A percentile compares a stretch with the other conserved stretches of the same genome.
Evolutionary conservation across 805 yeast genomes (phyloP).

Genomic region (Citeromyces nyonsensis): DNA sequence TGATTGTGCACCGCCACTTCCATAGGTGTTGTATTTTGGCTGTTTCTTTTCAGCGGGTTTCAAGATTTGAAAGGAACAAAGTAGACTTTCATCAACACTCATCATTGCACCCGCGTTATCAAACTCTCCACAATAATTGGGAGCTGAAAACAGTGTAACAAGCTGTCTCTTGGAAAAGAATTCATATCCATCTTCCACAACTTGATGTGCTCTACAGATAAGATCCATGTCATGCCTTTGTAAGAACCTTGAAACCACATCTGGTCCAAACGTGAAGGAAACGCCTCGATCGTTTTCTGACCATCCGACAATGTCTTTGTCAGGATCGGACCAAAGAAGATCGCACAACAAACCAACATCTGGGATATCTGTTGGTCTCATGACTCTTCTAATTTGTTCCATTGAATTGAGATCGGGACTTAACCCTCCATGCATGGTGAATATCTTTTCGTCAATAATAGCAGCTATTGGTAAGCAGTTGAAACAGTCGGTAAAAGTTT

Average conservation of each 20-base stretch:
- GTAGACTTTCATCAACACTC: conserved; percentile 92
- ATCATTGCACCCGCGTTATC: conserved; percentile 99
- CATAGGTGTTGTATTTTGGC: conserved; percentile 31
- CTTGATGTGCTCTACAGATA: conserved; percentile 97
- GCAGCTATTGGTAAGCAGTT: conserved; percentile 98
- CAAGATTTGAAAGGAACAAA: conserved; percentile 91
- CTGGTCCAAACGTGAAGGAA: conserved; percentile 99
- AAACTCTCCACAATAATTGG: conserved; percentile 97
- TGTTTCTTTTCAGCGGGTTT: conserved; percentile 93
- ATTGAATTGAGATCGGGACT: conserved; percentile 94
- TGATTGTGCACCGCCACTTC: background rate
- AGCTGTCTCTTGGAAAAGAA: conserved; percentile 91
- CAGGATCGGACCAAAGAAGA: conserved; percentile 96
- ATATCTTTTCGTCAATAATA: conserved; percentile 92
- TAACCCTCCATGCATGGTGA: conserved; percentile 98
- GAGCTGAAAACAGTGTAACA: conserved; percentile 91
- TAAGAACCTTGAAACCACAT: conserved; percentile 88
- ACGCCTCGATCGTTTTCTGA: conserved; percentile 98
- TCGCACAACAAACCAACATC: conserved; percentile 95
- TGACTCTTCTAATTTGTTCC: conserved; percentile 97
- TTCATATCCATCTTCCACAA: conserved; percentile 97
- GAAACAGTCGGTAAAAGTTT: conserved; percentile 96
- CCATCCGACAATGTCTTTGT: conserved; percentile 97
- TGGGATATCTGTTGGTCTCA: conserved; percentile 99
- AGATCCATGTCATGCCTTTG: conserved; percentile 97